A percentile compares a stretch with the other conserved stretches of the same genome.
phyloP scores from a whole-genome alignment of 768 basidiomycete genomes.

The Panellus pusillus region DNA sequence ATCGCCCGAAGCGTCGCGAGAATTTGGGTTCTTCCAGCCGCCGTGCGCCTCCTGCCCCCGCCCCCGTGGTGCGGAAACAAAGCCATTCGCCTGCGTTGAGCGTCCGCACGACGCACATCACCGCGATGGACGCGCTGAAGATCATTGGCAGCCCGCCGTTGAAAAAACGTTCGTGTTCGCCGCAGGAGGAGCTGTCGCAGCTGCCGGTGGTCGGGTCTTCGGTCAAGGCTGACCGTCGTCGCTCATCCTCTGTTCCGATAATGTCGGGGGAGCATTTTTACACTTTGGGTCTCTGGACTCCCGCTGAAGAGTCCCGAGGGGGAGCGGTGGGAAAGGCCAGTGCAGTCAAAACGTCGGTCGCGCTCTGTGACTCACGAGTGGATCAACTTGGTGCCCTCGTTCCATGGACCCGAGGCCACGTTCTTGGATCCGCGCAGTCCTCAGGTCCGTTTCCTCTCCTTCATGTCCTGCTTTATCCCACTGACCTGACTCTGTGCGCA shows the following conservation, averaged over 20 bases:
- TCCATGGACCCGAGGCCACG: not conserved
- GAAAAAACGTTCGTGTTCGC: slow-evolving; percentile 12
- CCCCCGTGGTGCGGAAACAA: not conserved
- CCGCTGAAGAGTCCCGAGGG: not conserved
- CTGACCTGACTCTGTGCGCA: not conserved
- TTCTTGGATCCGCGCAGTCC: slow-evolving; percentile 12
- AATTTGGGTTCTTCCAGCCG: too few relatives aligned
- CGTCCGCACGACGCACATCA: not conserved
- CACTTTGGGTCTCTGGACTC: not conserved
- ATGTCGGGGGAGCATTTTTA: slow-evolving; percentile 12
- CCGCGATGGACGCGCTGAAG: not conserved
- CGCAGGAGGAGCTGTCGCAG: not conserved
- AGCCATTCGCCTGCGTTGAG: slow-evolving; percentile 2
- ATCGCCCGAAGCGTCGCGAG: slow-evolving; percentile 8
- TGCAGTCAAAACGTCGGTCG: slow-evolving; percentile 15
- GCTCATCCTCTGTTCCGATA: slow-evolving; percentile 20
- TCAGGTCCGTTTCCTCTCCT: slow-evolving; percentile 5
- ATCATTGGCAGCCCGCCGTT: not conserved
- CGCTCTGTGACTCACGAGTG: slow-evolving; percentile 15
- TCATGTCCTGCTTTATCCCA: not conserved
- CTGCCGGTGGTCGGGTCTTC: not conserved
- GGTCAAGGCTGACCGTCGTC: slow-evolving; percentile 14
- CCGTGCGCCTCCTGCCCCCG: not conserved
- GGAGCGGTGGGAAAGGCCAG: slow-evolving; percentile 1
- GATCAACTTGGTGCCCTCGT: slow-evolving; percentile 1